phyloP scores from a whole-genome alignment of 257 asterid species.

The Solanum paucissectum region DNA sequence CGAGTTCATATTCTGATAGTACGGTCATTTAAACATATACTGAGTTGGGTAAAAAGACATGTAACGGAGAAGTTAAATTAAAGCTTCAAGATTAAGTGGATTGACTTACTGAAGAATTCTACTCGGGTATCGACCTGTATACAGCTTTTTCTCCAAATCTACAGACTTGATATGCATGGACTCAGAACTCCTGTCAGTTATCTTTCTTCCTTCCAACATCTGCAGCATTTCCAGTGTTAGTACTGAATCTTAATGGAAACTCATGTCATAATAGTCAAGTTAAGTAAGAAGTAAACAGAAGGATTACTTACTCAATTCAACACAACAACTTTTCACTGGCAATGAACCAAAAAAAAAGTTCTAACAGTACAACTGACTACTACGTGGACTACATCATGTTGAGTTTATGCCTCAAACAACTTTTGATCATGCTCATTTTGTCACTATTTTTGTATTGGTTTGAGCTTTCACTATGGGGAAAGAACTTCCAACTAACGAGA shows the following conservation, averaged over 20 bases:
- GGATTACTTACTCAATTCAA: not conserved
- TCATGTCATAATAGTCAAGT: not conserved
- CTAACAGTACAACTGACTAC: not conserved
- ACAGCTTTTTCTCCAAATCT: constrained; percentile 43
- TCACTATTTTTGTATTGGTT: not conserved
- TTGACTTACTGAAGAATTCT: constrained; percentile 40
- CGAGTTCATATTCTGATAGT: not conserved
- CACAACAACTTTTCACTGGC: not conserved
- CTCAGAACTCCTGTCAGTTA: constrained; percentile 9
- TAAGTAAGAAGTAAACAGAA: not conserved
- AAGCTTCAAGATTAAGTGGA: not conserved
- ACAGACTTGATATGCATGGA: constrained; percentile 24
- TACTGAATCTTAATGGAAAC: not conserved
- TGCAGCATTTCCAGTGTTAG: constrained; percentile 2
- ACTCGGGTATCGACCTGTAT: constrained; percentile 31
- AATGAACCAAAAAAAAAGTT: not conserved
- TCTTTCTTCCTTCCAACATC: constrained; percentile 37
- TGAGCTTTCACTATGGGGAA: not conserved
- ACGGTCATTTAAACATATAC: not conserved
- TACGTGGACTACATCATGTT: not conserved
- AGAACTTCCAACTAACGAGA: not conserved
- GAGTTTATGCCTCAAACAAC: not conserved
- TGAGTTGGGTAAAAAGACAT: not conserved
- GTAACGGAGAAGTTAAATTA: not conserved
- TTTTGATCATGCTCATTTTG: not conserved